Conservation (phyloP, 2,329 filamentous ascomycete species). For the Plectosphaerella cucumerina region DNA sequence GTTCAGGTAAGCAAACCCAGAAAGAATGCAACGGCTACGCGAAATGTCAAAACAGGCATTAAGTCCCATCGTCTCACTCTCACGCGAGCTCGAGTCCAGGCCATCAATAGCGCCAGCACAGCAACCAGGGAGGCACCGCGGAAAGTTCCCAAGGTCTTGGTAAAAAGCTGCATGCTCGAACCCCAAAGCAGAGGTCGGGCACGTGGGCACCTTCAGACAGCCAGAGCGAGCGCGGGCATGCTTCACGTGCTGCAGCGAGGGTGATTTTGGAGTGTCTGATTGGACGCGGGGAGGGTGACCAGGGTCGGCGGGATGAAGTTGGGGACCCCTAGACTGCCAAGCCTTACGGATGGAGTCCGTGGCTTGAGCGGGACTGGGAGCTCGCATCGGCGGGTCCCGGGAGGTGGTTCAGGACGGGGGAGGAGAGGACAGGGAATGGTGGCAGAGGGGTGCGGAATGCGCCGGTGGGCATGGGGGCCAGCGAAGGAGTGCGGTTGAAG, state of each 20-base stretch:
- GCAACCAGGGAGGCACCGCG: too few relatives aligned
- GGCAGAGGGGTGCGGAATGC: not conserved
- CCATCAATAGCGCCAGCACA: too few relatives aligned
- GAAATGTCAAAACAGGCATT: too few relatives aligned
- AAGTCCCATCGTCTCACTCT: too few relatives aligned
- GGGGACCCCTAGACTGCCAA: not conserved
- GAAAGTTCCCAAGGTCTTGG: too few relatives aligned
- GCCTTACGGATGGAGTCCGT: not conserved
- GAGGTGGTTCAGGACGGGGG: not conserved
- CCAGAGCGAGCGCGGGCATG: not conserved
- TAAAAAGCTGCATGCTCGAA: not conserved
- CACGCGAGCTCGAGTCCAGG: too few relatives aligned
- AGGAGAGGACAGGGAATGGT: not conserved
- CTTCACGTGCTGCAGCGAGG: not conserved
- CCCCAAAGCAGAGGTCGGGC: not conserved
- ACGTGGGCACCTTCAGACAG: not conserved
- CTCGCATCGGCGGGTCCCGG: not conserved
- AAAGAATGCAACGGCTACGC: too few relatives aligned
- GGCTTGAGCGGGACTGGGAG: not conserved
- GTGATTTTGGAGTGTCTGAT: not conserved
- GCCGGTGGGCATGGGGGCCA: not conserved
- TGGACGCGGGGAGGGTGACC: not conserved
- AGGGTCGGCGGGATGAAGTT: not conserved
- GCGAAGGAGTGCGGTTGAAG: not conserved
- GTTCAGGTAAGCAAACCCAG: too few relatives aligned